Base-by-base conservation (phyloP, 148 eudicot species). In the Vaccinium corymbosum region DNA sequence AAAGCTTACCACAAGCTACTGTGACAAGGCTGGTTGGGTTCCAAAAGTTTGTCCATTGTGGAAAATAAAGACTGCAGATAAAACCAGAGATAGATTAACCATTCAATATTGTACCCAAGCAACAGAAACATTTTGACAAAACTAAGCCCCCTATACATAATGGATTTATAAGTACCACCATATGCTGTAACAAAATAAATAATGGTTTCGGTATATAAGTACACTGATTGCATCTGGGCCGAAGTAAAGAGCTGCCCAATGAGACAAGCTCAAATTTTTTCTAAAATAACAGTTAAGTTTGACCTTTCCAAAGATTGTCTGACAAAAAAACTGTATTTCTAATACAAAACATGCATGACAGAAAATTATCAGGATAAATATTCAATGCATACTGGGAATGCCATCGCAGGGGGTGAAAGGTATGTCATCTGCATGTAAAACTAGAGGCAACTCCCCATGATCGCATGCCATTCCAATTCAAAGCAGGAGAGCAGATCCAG, bases 11-110 rank as follows among this genome's bases (percentile, higher is more conserved):
- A 94, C 88, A 95, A 90, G 90, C 97, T 88, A 88, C 89, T 85
- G 85, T 96, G 95, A 87, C 95, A 93, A 83, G 98, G 98, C 83
- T 87, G 90, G 83, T 96, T 94, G 12, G 98, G 97, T 79, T 93
- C 94, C 88, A 96, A 77, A 80, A 88, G 92, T 86, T 91, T 93
- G 83, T 96, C 98, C 80, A 94, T 91, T 76, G 93, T 94, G 57
- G 95, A 90, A 84, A 96, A 90, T 85, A 96, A 89, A 84, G 91
- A 83, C 98, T 96, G 95, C 90, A 86, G 75, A 82, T 48, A 81
- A 83, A 86, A 87, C 46, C 82, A 79, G 35, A 71, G 59, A 81
- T 76, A n/a, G 35, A 50, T 81, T 83, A 81, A 68, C 76, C 78
- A 48, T 32, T 32, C 35, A 77, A 8, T 38, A n/a, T 56, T 71